Base-by-base conservation (phyloP, 805 yeast species). In the Candida coquimbonensis region DNA sequence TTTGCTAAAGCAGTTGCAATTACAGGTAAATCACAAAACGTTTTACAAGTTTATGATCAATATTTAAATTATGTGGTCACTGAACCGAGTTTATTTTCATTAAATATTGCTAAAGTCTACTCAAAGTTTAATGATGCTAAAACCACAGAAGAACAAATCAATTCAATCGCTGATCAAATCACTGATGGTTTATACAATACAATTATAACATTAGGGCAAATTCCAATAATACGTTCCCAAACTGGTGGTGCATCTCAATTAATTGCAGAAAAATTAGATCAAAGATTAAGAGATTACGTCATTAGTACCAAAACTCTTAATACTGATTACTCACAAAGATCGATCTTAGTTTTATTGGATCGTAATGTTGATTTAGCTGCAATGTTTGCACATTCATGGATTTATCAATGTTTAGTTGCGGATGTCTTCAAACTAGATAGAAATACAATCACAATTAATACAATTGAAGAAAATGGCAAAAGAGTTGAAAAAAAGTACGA, bases 301-400 rank as follows among this genome's bases (percentile, higher is more conserved):
- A 76, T 84, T 48, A 91, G 89, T 62, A 46, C 80, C 66, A 59
- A 70, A 58, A 48, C 40, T 34, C 40, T 49, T 14, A 47, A 42
- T 35, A 42, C 45, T 17, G 59, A 54, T 25, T 60, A 66, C 7
- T 54, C 72, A 36, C 83, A 81, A 47, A 72, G 96, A 49, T 78
- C 84, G 3, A 96, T 91, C 12, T 70, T 93, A 55, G 74, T 95
- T 31, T 64, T 93, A 36, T 66, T 93, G 39, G 99, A 93, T 66
- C 75, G 99, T 64, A 87, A 84, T 60, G 73, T 93, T 48, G 98
- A 93, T 65, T 72, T 93, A 50, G 83, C 93, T 2, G 83, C 96
- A 14, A 91, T 93, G 97, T 82, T 93, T 64, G 78, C 91, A 1
- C 99, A 93, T 66, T 87, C 97, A 12, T 91, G 98, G 97, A 90